phyloP scores from a whole-genome alignment of 306 rosid species.

The Senna siamea region DNA sequence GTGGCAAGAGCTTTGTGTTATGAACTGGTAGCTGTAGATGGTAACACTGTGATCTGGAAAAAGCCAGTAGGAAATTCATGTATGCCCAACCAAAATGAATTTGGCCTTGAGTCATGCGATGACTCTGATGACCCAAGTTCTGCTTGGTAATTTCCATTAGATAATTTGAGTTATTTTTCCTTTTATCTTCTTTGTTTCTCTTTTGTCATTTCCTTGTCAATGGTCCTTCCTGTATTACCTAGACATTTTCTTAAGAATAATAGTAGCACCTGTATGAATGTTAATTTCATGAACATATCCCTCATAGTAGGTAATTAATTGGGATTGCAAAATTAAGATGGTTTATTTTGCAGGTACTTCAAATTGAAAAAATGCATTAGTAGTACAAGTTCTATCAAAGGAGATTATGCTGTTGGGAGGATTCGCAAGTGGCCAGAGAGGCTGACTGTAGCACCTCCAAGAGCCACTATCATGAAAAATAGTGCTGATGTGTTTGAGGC shows the following conservation, averaged over 20 bases:
- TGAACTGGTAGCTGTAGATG: slow-evolving; percentile 89
- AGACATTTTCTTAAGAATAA: slow-evolving; percentile 14
- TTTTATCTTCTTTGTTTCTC: slow-evolving; percentile 14
- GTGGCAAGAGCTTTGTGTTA: slow-evolving; percentile 94
- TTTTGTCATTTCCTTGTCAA: background rate
- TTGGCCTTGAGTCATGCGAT: slow-evolving; percentile 76
- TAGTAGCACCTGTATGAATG: background rate
- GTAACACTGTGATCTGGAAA: slow-evolving; percentile 94
- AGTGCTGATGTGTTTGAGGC: slow-evolving; percentile 86
- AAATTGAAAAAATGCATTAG: slow-evolving; percentile 81
- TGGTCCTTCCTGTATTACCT: slow-evolving; percentile 1
- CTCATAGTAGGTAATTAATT: slow-evolving; percentile 15
- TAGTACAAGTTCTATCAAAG: slow-evolving; percentile 65
- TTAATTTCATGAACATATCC: background rate
- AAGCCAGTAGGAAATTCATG: slow-evolving; percentile 76
- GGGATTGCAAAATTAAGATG: slow-evolving; percentile 34
- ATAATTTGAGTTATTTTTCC: slow-evolving; percentile 22
- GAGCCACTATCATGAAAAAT: slow-evolving; percentile 68
- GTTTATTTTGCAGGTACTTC: slow-evolving; percentile 70
- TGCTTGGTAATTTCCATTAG: slow-evolving; percentile 73
- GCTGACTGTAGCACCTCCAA: slow-evolving; percentile 66
- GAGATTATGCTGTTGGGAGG: slow-evolving; percentile 70
- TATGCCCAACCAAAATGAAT: slow-evolving; percentile 86
- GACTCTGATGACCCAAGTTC: slow-evolving; percentile 75
- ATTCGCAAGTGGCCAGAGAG: slow-evolving; percentile 95